Base-by-base conservation (phyloP, 768 basidiomycete genomes). In the Mycena amicta region DNA sequence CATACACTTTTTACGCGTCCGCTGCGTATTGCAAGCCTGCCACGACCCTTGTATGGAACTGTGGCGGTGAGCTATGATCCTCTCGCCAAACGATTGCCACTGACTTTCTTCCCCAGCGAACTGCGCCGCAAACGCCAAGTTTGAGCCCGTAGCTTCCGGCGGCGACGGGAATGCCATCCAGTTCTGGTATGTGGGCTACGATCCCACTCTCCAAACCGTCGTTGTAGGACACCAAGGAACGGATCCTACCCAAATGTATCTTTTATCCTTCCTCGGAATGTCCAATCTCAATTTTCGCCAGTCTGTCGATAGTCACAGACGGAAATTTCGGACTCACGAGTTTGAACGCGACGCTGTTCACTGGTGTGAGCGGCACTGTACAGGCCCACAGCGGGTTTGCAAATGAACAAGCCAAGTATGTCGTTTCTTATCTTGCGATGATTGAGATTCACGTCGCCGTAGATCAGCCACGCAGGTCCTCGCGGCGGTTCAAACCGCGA, bases 1-100 rank as follows among this genome's bases (percentile, higher is more conserved):
- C 84, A 0, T 86, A 78, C 71, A 77, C 81, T 0, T 72, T 68
- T 55, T 85, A 79, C 61, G 83, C 85, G 0, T 77, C 79, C 31
- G 67, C 83, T 11, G 84, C 74, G 1, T 82, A 82, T 61, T 87
- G 86, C 55, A 52, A 68, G 16, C 70, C 82, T 5, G 52, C 75
- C 3, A 53, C 70, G 39, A 81, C 79, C 25, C 61, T 77, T 40
- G 72, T 74, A 22, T 86, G 85, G 83, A 66, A 76, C 28, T 87
- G 85, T 68, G 86, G 86, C 70, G 60, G 79, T 75, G 39, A 37
- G 75, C 39, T 55, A n/a, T 40, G 39, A 40, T 37, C 27, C 26
- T 18, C 30, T 53, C 15, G 43, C 33, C 4, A 11, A 25, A 28
- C 51, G 51, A 39, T n/a, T 57, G 49, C 22, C 52, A 52, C 29